phyloP scores from a whole-genome alignment of 1,139 yeast species.

The Candida buenavistaensis region DNA sequence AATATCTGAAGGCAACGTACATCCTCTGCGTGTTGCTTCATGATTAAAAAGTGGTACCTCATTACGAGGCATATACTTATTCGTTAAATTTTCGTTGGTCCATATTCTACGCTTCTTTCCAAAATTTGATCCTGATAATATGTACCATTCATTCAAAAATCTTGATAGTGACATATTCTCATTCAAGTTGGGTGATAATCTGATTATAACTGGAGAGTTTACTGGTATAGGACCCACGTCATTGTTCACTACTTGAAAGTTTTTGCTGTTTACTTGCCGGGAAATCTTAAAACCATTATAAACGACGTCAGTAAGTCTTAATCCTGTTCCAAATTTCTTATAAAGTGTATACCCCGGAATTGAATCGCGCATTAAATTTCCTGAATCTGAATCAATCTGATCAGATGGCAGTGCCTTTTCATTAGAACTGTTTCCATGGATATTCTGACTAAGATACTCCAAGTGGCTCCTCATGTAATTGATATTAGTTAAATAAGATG shows the following conservation, averaged over 20 bases:
- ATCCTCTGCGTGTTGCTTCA: slow-evolving; percentile 16
- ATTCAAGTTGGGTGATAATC: slow-evolving; percentile 27
- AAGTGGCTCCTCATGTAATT: slow-evolving; percentile 25
- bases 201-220: slow-evolving; percentile 22
- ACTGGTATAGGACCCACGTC: slow-evolving; percentile 6
- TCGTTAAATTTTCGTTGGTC: slow-evolving; percentile 19
- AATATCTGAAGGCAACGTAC: slow-evolving; percentile 28
- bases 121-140: slow-evolving; percentile 26
- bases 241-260: slow-evolving; percentile 2
- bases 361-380: slow-evolving; percentile 18
- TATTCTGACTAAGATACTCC: slow-evolving; percentile 21
- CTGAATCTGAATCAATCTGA: slow-evolving; percentile 15
- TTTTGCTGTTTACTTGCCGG: not conserved
- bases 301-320: slow-evolving; percentile 17
- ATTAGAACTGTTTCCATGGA: slow-evolving; percentile 9
- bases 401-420: slow-evolving; percentile 11
- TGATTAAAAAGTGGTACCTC: slow-evolving; percentile 12
- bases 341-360: slow-evolving; percentile 26
- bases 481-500: slow-evolving; percentile 29
- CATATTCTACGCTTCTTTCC: slow-evolving; percentile 20
- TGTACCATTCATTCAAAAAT: slow-evolving; percentile 37
- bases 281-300: slow-evolving; percentile 20
- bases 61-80: slow-evolving; percentile 13
- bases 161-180: slow-evolving; percentile 23
- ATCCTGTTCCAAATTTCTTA: slow-evolving; percentile 19